Evolutionary conservation across 805 yeast species (phyloP).

Genomic region (Candida silvatica): DNA sequence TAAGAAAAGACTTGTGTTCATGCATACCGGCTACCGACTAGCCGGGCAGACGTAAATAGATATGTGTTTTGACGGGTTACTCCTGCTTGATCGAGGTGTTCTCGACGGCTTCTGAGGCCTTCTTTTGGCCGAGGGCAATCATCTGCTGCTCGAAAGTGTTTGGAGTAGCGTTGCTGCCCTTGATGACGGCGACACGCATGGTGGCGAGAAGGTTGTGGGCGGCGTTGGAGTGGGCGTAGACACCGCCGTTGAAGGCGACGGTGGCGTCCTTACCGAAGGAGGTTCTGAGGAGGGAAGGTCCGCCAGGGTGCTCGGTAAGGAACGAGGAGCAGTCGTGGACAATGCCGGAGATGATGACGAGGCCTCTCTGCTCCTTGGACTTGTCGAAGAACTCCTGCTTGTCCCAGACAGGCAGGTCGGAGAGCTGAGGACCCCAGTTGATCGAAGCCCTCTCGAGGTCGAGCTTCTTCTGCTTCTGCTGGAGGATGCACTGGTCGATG

Average conservation of each 20-base stretch:
- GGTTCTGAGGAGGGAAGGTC: conserved; percentile 60
- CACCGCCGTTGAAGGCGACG: conserved; percentile 79
- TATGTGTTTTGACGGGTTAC: too few species aligned
- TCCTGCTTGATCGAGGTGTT: too few species aligned
- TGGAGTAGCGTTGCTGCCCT: conserved; percentile 52
- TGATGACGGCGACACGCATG: conserved; percentile 73
- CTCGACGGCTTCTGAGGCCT: too few species aligned
- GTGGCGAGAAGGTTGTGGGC: conserved; percentile 78
- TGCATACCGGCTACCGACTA: too few species aligned
- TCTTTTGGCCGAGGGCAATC: conserved; percentile 18
- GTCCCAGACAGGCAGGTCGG: conserved; percentile 68
- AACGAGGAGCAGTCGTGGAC: conserved; percentile 68
- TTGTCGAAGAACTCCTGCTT: conserved; percentile 47
- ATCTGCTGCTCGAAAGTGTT: conserved; percentile 45
- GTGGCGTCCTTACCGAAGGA: conserved; percentile 79
- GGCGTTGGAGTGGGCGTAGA: conserved; percentile 77
- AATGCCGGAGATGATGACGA: conserved; percentile 68
- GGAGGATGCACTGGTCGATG: conserved; percentile 72
- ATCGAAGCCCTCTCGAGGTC: conserved; percentile 52
- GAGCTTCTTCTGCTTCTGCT: conserved; percentile 76
- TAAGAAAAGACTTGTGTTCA: too few species aligned
- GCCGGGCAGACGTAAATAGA: too few species aligned
- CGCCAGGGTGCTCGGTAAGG: conserved; percentile 79
- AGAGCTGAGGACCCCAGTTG: conserved; percentile 69
- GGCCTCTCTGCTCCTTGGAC: conserved; percentile 42